Base-by-base conservation (phyloP, 202 grass and related monocot genomes). In the Panicum virgatum region DNA sequence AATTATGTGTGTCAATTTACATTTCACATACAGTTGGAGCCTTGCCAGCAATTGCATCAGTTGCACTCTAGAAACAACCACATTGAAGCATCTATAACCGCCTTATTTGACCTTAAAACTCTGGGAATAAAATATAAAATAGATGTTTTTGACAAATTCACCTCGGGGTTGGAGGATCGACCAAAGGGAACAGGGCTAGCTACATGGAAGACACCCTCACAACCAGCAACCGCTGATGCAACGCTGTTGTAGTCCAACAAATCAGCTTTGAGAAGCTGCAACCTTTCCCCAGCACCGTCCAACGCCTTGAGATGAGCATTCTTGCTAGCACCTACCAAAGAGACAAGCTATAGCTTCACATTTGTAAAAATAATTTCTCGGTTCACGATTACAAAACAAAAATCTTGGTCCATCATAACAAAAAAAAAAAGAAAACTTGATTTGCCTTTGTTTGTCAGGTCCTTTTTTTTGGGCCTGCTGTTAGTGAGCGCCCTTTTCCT, bases 181-280 rank as follows among this genome's bases (percentile, higher is more conserved):
- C 12, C 43, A 0, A 83, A 77, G 42, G 83, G 88, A 7, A 93
- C 88, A 75, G 91, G 91, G 29, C 85, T 75, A 32, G 88, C 91
- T 27, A 93, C 71, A 75, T 93, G 91, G 69, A 93, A 93, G 59
- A 90, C 85, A 5, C 75, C 85, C 43, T 86, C 83, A 47, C 88
- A 88, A 16, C 88, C 71, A 0, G 70, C 75, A 46, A 90, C 12
- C 9, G 83, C 91, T 5, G 76, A 64, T 8, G 42, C 66, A 36
- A 93, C 5, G 10, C 79, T 88, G 71, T 38, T 34, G 44, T 84
- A 84, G 51, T 88, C 88, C 66, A 88, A 25, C 15, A 93, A 39
- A 74, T 93, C 85, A 59, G 66, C 86, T 60, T 75, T 90, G 50
- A 86, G 29, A 14, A 93, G 88, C 62, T 84, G 82, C 65, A 93